These are phyloP conservation scores for Penicillium sp. DNA, from an alignment of 2,329 filamentous ascomycete genomes.

Conservation along the genomic window DNA sequence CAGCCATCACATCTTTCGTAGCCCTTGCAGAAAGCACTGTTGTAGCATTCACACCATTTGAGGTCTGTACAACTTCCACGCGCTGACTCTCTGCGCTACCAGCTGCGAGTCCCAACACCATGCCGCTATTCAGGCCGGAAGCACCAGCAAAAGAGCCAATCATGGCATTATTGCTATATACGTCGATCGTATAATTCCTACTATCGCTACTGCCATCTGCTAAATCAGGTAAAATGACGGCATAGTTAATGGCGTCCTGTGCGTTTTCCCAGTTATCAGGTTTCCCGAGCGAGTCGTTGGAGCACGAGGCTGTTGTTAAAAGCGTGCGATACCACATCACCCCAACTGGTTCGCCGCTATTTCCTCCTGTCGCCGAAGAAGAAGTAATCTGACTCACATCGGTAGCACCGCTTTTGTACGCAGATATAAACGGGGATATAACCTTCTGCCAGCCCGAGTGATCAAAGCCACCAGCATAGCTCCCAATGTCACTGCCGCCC, in stretches of 20 bases:
- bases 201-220: not conserved
- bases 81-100: constrained; percentile 12
- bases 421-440: constrained; percentile 33
- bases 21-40: constrained; percentile 7
- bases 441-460: constrained; percentile 35
- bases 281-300: constrained; percentile 2
- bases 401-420: constrained; percentile 32
- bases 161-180: constrained; percentile 13
- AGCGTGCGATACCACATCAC: constrained; percentile 26
- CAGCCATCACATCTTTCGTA: constrained; percentile 11
- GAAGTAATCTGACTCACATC: constrained; percentile 16
- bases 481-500: constrained; percentile 19
- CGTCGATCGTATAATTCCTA: constrained; percentile 8
- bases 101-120: constrained; percentile 9
- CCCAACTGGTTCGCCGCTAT: constrained; percentile 16
- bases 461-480: constrained; percentile 28
- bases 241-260: constrained; percentile 14
- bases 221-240: constrained; percentile 6
- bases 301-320: constrained; percentile 8
- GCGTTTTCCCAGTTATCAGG: constrained; percentile 5
- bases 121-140: constrained; percentile 9
- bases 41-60: not conserved
- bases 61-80: constrained; percentile 11
- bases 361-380: constrained; percentile 10
- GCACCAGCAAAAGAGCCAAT: constrained; percentile 7